Base-by-base conservation (phyloP, 1,284 basidiomycete genomes). In the Apiotrichum mycotoxinovorans region DNA sequence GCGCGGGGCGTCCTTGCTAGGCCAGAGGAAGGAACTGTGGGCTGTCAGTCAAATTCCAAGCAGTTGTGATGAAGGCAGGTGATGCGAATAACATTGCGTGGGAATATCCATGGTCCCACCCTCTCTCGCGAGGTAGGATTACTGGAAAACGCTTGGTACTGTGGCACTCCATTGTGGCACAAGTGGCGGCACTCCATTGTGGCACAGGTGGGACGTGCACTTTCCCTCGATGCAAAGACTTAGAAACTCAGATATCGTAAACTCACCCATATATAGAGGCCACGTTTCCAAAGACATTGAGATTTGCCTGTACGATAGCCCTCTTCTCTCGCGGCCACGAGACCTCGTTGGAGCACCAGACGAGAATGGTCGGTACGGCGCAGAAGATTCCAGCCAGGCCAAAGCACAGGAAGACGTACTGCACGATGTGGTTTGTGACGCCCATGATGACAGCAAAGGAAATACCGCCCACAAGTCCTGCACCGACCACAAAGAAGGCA, bases 391-490 rank as follows among this genome's bases (percentile, higher is more conserved):
- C 67, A 2, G 67, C 76, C 26, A 73, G 74, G 17, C 65, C 75
- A 45, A 79, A 74, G 54, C 76, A 78, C 10, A 79, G 68, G 59
- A 78, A 72, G 23, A 69, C 71, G 62, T 78, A 79, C 53, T 76
- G 66, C 12, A 66, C 71, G 20, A 65, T 65, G 27, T 67, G 54
- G 56, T 72, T 61, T 10, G 38, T 56, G 10, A 70, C 66, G 14
- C 70, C 68, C 46, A 77, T 66, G 33, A 70, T 64, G 60, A 74
- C 61, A 48, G 72, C 73, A 54, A 78, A 75, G 27, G 63, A 67
- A 12, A 71, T 56, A 20, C 66, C 57, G 7, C 68, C 61, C 12
- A 69, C 43, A 11, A 55, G 33, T 9, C 63, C 57, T 0, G 71
- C 59, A 17, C 63, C 51, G n/a, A 73, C 57, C 45, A 74, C 60